Conservation (phyloP, 2,329 filamentous ascomycete species). For the Penicillium glabrum region DNA sequence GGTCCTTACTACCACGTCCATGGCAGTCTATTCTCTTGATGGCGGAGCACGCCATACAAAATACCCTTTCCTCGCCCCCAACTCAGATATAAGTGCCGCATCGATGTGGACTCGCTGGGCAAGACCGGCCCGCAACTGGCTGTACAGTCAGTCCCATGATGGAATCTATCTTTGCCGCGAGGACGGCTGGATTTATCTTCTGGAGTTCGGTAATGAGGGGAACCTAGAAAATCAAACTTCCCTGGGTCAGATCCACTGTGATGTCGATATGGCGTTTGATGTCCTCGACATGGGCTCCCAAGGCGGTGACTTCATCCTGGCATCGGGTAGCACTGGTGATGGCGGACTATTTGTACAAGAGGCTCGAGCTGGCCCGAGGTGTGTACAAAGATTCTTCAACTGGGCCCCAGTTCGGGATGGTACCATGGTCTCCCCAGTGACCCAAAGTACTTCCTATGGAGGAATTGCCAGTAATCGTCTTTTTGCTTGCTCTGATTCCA, state of each 20-base stretch:
- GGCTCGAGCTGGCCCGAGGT: conserved; percentile 55
- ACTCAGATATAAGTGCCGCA: conserved; percentile 43
- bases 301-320: conserved; percentile 74
- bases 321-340: conserved; percentile 74
- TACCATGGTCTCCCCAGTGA: conserved; percentile 29
- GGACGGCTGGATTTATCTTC: conserved; percentile 75
- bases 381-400: conserved; percentile 63
- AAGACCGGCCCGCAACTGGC: conserved; percentile 66
- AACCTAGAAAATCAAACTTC: conserved; percentile 58
- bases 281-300: conserved; percentile 62
- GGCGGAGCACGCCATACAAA: conserved; percentile 33
- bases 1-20: conserved; percentile 61
- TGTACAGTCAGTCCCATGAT: conserved; percentile 66
- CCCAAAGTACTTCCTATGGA: conserved; percentile 14
- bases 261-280: conserved; percentile 79
- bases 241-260: conserved; percentile 68
- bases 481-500: conserved; percentile 67
- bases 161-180: conserved; percentile 84
- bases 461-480: conserved; percentile 54
- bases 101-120: conserved; percentile 80
- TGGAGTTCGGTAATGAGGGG: conserved; percentile 62
- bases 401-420: conserved; percentile 57
- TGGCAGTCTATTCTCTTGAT: conserved; percentile 49
- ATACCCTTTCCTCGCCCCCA: conserved; percentile 31
- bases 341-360: conserved; percentile 74